Evolutionary conservation across 176 grass and related monocot species (phyloP).

Genomic region (Ananas comosus): DNA sequence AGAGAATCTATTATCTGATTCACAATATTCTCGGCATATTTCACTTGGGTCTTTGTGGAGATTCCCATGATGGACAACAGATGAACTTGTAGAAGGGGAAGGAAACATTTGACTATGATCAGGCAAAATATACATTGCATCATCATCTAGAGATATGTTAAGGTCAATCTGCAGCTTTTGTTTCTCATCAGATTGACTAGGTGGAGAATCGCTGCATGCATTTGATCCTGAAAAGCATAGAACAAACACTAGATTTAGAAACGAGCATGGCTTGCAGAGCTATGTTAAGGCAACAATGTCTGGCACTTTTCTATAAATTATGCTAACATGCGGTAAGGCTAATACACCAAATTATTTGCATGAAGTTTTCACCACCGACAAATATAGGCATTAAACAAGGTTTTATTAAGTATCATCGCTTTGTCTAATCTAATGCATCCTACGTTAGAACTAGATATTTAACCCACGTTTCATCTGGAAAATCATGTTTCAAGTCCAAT

Average conservation of each 20-base stretch:
- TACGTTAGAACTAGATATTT: too few relatives aligned
- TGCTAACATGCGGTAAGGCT: too few relatives aligned
- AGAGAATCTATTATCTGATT: conserved; percentile 35
- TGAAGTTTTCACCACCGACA: too few relatives aligned
- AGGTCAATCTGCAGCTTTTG: conserved; percentile 56
- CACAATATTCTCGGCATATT: conserved; percentile 27
- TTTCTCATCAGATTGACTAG: conserved; percentile 29
- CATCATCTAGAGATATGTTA: conserved; percentile 69
- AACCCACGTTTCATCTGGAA: too few relatives aligned
- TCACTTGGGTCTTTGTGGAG: conserved; percentile 26
- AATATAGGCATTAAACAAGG: too few relatives aligned
- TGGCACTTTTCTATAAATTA: too few relatives aligned
- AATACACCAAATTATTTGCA: too few relatives aligned
- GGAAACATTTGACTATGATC: conserved; percentile 12
- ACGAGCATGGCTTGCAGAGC: neutral
- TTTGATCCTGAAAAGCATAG: conserved; percentile 29
- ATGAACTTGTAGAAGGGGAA: conserved; percentile 27
- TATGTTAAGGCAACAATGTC: neutral
- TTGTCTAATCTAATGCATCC: too few relatives aligned
- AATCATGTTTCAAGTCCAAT: too few relatives aligned
- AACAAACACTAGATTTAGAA: conserved; percentile 7
- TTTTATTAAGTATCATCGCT: too few relatives aligned
- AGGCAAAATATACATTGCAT: conserved; percentile 12
- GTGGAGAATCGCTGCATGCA: conserved; percentile 26
- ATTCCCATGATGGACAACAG: conserved; percentile 19